phyloP scores from a whole-genome alignment of 2,329 filamentous ascomycete genomes.

The Monosporascus sp. region DNA sequence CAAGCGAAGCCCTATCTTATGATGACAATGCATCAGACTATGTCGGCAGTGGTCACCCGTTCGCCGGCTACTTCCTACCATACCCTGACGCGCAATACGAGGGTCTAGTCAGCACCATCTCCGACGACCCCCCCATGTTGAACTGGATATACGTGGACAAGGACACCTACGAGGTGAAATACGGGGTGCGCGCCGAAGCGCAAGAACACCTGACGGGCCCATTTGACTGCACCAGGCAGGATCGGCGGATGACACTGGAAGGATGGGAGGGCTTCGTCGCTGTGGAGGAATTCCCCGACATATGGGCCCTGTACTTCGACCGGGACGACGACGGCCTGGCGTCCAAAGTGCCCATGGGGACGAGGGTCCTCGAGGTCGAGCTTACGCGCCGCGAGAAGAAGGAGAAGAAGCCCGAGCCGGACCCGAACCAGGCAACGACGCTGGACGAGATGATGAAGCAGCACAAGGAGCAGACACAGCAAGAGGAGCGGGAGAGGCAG shows the following conservation, averaged over 20 bases:
- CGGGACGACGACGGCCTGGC: constrained; percentile 38
- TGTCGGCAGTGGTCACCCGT: constrained; percentile 39
- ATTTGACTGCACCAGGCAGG: constrained; percentile 47
- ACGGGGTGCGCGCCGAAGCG: constrained; percentile 36
- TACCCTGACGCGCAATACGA: constrained; percentile 47
- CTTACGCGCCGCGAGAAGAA: constrained; percentile 46
- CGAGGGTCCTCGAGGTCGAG: constrained; percentile 50
- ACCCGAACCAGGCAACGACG: constrained; percentile 17
- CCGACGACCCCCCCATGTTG: constrained; percentile 41
- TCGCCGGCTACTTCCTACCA: constrained; percentile 51
- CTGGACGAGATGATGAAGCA: constrained; percentile 25
- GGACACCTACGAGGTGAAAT: constrained; percentile 40
- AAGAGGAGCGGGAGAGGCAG: constrained; percentile 16
- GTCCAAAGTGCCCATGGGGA: constrained; percentile 39
- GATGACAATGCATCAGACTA: constrained; percentile 18
- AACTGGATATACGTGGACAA: constrained; percentile 46
- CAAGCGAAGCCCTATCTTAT: constrained; percentile 28
- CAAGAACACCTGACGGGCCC: constrained; percentile 40
- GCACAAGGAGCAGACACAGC: constrained; percentile 19
- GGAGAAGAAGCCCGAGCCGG: constrained; percentile 27
- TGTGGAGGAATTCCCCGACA: constrained; percentile 35
- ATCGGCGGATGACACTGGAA: constrained; percentile 42
- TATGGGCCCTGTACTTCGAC: constrained; percentile 45
- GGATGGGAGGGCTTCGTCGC: constrained; percentile 46
- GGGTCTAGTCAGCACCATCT: constrained; percentile 43